Base-by-base conservation (phyloP, 2,329 filamentous ascomycete genomes). In the Phaeoacremonium minimum region DNA sequence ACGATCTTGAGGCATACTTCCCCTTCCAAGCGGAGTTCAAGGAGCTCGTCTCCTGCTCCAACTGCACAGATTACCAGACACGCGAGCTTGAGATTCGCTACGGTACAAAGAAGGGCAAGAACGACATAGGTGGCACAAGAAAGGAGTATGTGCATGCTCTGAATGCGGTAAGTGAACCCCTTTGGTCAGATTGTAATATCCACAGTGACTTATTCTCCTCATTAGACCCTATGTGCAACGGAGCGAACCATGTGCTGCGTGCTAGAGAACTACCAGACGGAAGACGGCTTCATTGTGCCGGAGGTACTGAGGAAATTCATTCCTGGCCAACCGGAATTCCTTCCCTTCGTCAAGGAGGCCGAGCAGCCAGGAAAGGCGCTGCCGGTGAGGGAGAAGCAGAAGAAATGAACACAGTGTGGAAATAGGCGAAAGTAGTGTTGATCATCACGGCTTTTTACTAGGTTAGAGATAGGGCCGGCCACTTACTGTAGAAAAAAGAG, bases 11-110 rank as follows among this genome's bases (percentile, higher is more conserved):
- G 61, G 91, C 93, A 4, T 95, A 89, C 87, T 95, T 95, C 63
- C 89, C 88, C 13, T 94, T 86, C 73, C 90, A 97, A 63, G 85
- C 85, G 52, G 93, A 97, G 65, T 98, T 97, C 76, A 97, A 97
- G 69, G 93, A 97, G 68, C 78, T 98, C 18, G 93, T 97, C 34
- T 95, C 87, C 15, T 95, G 90, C 75, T 95, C 88, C 43, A 98
- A 98, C 69, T 98, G 93, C 71, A 95, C 88, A 30, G 91, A 97
- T 60, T 97, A 97, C 71, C 93, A 98, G 71, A 89, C 88, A 16
- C 79, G 93, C 38, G 90, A 89, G 49, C 75, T 98, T 11, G 91
- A 97, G 63, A 95, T 98, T 51, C 80, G 93, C 41, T 95, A 83
- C 53, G 91, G 93, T 32, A 74, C 80, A 43, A 97, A 96, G 75